Percentiles rank a stretch among this genome's conserved stretches.
Evolutionary conservation across 495 filamentous ascomycete genomes (phyloP).

Genomic region (Penicillium paxilli): DNA sequence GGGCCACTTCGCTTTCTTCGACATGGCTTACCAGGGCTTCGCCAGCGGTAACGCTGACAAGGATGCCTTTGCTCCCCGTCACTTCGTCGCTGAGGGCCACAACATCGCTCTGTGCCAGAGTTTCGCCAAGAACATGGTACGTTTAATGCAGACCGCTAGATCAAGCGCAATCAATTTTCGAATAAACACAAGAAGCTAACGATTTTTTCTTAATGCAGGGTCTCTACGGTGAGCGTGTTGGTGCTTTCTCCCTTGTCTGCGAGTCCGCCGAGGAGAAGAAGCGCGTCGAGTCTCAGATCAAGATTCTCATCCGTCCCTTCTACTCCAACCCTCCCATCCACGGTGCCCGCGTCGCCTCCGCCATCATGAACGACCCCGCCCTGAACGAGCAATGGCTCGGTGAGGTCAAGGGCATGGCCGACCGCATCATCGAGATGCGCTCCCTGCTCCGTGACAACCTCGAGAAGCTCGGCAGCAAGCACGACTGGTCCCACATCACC

Average conservation of each 20-base stretch:
- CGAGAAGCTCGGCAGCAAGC: constrained; percentile 89
- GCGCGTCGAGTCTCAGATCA: constrained; percentile 95
- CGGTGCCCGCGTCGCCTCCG: constrained; percentile 89
- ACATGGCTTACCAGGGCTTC: constrained; percentile 99
- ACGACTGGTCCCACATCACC: constrained; percentile 98
- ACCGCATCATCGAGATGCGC: constrained; percentile 98
- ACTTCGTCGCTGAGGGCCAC: constrained; percentile 93
- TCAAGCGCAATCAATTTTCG: too few relatives aligned
- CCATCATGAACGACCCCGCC: constrained; percentile 84
- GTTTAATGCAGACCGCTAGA: constrained; percentile 4
- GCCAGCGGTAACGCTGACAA: constrained; percentile 87
- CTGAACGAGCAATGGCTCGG: constrained; percentile 93
- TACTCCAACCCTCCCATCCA: constrained; percentile 98
- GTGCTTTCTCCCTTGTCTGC: constrained; percentile 91
- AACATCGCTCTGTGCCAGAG: constrained; percentile 86
- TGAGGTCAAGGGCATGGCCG: constrained; percentile 98
- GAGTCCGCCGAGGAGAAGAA: constrained; percentile 87
- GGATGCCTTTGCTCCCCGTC: constrained; percentile 87
- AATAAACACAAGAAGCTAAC: too few relatives aligned
- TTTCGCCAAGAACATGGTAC: constrained; percentile 99
- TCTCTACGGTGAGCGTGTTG: constrained; percentile 97
- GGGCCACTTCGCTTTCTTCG: constrained; percentile 94
- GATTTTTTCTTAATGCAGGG: too few relatives aligned
- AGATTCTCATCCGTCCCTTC: constrained; percentile 94
- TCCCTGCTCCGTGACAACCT: constrained; percentile 89